A percentile compares a stretch with the other conserved stretches of the same genome.
Evolutionary conservation across 176 grass and related monocot genomes (phyloP).

Genomic region (Eremochloa ophiuroides): DNA sequence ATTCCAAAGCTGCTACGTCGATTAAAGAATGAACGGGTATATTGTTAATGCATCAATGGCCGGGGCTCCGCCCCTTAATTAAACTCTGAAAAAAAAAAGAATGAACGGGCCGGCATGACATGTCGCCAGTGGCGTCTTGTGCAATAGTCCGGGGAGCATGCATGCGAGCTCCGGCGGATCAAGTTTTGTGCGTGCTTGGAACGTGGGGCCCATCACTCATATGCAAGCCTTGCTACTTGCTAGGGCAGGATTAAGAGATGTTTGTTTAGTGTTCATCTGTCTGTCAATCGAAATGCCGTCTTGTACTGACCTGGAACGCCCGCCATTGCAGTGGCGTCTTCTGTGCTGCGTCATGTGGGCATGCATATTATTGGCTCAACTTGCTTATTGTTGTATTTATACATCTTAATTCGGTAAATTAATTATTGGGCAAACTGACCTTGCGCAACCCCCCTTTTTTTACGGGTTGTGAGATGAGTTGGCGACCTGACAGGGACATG

Average conservation of each 20-base stretch:
- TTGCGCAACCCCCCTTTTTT: neutral
- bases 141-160: neutral
- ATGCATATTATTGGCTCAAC: conserved; percentile 27
- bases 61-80: too few relatives aligned
- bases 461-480: neutral
- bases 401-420: neutral
- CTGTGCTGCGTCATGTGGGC: conserved; percentile 34
- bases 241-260: neutral
- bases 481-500: neutral
- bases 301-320: conserved; percentile 19
- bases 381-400: neutral
- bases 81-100: too few relatives aligned
- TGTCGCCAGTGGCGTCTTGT: neutral
- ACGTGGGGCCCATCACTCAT: neutral
- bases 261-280: conserved; percentile 26
- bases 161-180: neutral
- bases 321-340: conserved; percentile 16
- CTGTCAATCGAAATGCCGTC: neutral
- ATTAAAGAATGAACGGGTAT: neutral
- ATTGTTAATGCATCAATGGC: too few relatives aligned
- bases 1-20: neutral
- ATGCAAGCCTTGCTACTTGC: neutral
- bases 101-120: neutral
- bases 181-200: neutral
- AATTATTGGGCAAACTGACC: conserved; percentile 1